These are phyloP conservation scores for Panicum miliaceum DNA, from an alignment of 176 grass and related monocot genomes.

Conservation along the genomic window DNA sequence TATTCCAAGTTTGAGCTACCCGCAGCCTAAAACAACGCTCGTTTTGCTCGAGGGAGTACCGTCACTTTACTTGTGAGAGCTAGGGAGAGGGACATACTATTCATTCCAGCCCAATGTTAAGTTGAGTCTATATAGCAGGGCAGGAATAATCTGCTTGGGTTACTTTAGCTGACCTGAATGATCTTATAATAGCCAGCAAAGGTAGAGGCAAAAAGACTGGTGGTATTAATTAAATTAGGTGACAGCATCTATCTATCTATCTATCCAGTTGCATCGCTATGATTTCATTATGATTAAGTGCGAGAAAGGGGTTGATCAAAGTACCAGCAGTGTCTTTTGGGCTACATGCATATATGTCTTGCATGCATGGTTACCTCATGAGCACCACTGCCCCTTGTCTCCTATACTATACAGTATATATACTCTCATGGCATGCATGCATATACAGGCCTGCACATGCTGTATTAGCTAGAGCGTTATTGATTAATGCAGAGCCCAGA, in stretches of 20 bases:
- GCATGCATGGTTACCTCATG: conserved; percentile 31
- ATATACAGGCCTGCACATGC: background rate
- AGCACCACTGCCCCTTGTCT: conserved; percentile 43
- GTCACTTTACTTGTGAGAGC: background rate
- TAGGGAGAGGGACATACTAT: background rate
- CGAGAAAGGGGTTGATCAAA: conserved; percentile 37
- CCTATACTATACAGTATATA: background rate
- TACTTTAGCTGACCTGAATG: background rate
- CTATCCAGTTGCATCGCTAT: conserved; percentile 12
- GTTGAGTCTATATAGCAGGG: background rate
- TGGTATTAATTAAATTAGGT: conserved; percentile 20
- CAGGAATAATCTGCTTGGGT: conserved; percentile 27
- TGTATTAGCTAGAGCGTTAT: conserved; percentile 18
- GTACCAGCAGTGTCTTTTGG: background rate
- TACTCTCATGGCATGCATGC: no score
- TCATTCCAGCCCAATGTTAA: background rate
- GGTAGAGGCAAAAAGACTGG: background rate
- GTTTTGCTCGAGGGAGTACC: no score
- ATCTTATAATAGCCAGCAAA: background rate
- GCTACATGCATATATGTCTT: background rate
- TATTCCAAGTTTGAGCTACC: background rate
- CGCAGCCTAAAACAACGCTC: background rate
- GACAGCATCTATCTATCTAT: background rate
- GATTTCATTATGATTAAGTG: conserved; percentile 55
- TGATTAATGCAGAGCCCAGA: background rate